A percentile compares a stretch with the other conserved stretches of the same genome.
Conservation (phyloP, 2,329 filamentous ascomycete species). For the Phoma sp. region DNA sequence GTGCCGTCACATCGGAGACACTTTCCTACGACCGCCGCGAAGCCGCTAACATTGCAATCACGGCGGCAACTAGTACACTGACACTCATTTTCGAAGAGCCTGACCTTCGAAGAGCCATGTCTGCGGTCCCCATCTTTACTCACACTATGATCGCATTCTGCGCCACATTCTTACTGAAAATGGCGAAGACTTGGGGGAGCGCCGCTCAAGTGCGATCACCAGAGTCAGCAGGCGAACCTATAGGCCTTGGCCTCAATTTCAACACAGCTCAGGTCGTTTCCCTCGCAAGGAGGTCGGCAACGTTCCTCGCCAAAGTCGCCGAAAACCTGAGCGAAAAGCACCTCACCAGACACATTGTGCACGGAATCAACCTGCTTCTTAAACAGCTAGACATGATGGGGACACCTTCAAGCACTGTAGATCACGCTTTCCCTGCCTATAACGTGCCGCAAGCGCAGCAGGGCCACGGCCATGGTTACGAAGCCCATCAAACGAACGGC, state of each 20-base stretch:
- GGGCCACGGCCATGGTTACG: slow-evolving; percentile 2
- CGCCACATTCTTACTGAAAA: slow-evolving; percentile 59
- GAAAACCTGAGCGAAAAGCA: slow-evolving; percentile 41
- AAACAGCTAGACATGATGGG: slow-evolving; percentile 33
- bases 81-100: slow-evolving; percentile 55
- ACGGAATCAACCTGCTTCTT: slow-evolving; percentile 37
- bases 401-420: slow-evolving; percentile 23
- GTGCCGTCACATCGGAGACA: slow-evolving; percentile 54
- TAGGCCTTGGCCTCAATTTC: slow-evolving; percentile 40
- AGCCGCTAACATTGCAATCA: slow-evolving; percentile 51
- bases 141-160: slow-evolving; percentile 62
- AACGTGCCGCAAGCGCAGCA: slow-evolving; percentile 6
- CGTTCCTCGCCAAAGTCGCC: slow-evolving; percentile 35
- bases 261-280: slow-evolving; percentile 40
- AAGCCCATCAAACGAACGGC: slow-evolving; percentile 2
- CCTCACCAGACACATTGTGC: slow-evolving; percentile 38
- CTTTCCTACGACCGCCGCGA: slow-evolving; percentile 52
- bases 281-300: slow-evolving; percentile 33
- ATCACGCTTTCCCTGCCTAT: slow-evolving; percentile 11
- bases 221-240: slow-evolving; percentile 32
- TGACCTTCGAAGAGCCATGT: slow-evolving; percentile 51
- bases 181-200: slow-evolving; percentile 54
- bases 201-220: slow-evolving; percentile 38
- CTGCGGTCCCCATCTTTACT: slow-evolving; percentile 58
- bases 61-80: slow-evolving; percentile 55